Base-by-base conservation (phyloP, 768 basidiomycete genomes). In the Leccinum variicolor region DNA sequence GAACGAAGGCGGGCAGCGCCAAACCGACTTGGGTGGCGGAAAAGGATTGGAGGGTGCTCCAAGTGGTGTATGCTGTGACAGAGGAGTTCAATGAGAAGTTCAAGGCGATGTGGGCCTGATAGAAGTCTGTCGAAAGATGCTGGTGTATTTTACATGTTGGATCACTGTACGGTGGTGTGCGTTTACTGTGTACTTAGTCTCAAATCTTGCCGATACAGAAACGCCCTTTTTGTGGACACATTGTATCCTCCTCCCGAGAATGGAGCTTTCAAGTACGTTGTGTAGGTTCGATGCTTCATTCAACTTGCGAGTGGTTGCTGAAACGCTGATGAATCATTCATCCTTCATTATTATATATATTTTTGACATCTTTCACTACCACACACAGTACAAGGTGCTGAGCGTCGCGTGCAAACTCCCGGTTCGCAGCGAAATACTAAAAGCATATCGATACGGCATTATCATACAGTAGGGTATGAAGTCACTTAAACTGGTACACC, bases 51-150 rank as follows among this genome's bases (percentile, higher is more conserved):
- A 75, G 62, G 53, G 79, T 87, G 2, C 84, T 82, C 46, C 72
- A 79, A 54, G 73, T 86, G 13, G 73, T 85, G 8, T 63, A 73
- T 26, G 75, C 59, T 3, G 75, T 77, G 21, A 72, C 72, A 46
- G 66, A 64, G 9, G 81, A 86, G 61, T 87, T 89, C 54, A 71
- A 80, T 9, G 77, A 71, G 56, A 87, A 87, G 67, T 88, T 81
- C 72, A 79, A 70, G 60, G 80, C 77, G 8, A 87, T 85, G 74
- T 86, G 85, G 86, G 85, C 86, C 0, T 79, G 19, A 39, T 39
- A 60, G 7, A 15, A n/a, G 6, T 28, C 13, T 9, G 7, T 53
- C 39, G 10, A 23, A 29, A 28, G 21, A 28, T 2, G 19, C 15
- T 17, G 25, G 47, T 48, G 47, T 28, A 28, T 26, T 9, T 17